Evolutionary conservation across 805 yeast genomes (phyloP).

Genomic region (Hanseniaspora lachancei): DNA sequence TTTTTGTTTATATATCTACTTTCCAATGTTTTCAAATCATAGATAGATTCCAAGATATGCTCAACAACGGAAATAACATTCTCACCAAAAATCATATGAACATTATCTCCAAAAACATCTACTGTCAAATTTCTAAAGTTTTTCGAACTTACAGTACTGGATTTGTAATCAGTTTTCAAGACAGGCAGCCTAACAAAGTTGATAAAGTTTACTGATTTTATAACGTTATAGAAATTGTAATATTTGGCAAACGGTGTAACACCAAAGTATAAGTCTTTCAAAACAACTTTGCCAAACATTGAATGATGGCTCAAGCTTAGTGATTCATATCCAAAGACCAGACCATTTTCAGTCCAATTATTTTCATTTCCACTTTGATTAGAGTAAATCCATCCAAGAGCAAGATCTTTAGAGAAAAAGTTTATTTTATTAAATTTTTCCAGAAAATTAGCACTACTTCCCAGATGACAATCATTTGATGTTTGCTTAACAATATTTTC

Average conservation of each 20-base stretch:
- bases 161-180: constrained; percentile 21
- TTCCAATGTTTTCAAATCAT: constrained; percentile 14
- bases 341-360: constrained; percentile 42
- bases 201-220: constrained; percentile 43
- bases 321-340: constrained; percentile 65
- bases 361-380: constrained; percentile 12
- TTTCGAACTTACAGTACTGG: constrained; percentile 26
- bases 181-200: constrained; percentile 58
- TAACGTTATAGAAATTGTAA: constrained; percentile 36
- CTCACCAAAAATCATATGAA: constrained; percentile 52
- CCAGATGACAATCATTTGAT: background rate
- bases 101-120: constrained; percentile 49
- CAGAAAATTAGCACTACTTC: background rate
- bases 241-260: constrained; percentile 37
- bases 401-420: constrained; percentile 48
- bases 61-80: constrained; percentile 36
- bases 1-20: constrained; percentile 2
- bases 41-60: constrained; percentile 29
- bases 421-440: constrained; percentile 33
- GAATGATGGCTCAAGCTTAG: constrained; percentile 54
- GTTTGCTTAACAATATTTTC: background rate
- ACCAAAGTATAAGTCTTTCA: constrained; percentile 56
- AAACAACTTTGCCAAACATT: constrained; percentile 50
- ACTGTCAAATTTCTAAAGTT: constrained; percentile 30
- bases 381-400: constrained; percentile 66